Percentiles rank a stretch among this genome's conserved stretches.
Conservation (phyloP, 2,329 filamentous ascomycete species). For the Penicillium hesseltinei region DNA sequence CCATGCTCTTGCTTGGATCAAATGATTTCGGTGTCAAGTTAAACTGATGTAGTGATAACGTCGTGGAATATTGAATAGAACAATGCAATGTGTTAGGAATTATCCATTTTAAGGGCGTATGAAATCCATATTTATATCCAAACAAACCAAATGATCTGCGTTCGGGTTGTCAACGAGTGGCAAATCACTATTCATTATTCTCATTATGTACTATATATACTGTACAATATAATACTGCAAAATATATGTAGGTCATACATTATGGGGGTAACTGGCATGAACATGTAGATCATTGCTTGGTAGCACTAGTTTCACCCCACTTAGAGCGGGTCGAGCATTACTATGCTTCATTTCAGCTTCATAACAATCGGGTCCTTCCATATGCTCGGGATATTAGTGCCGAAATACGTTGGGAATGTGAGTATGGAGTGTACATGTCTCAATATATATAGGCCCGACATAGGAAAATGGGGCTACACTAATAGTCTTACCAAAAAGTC, state of each 20-base stretch:
- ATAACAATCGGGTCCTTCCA: not conserved
- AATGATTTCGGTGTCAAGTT: not conserved
- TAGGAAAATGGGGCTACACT: too few species aligned
- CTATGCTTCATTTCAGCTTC: constrained; percentile 2
- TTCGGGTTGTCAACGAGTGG: not conserved
- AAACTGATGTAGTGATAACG: not conserved
- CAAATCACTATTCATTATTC: not conserved
- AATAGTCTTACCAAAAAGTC: too few species aligned
- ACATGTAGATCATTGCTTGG: not conserved
- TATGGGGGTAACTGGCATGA: not conserved
- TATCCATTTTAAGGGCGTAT: not conserved
- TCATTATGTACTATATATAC: not conserved
- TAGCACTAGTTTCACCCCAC: not conserved
- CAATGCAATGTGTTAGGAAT: not conserved
- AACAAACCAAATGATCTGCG: not conserved
- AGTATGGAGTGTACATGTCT: too few species aligned
- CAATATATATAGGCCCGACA: too few species aligned
- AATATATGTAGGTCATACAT: not conserved
- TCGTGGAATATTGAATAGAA: not conserved
- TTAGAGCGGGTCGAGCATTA: not conserved
- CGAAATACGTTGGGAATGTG: too few species aligned
- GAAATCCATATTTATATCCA: not conserved
- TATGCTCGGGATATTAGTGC: too few species aligned
- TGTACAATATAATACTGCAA: not conserved
- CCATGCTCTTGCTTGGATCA: not conserved